Conservation (phyloP, 2,329 filamentous ascomycete genomes). For the Diaporthe citri region DNA sequence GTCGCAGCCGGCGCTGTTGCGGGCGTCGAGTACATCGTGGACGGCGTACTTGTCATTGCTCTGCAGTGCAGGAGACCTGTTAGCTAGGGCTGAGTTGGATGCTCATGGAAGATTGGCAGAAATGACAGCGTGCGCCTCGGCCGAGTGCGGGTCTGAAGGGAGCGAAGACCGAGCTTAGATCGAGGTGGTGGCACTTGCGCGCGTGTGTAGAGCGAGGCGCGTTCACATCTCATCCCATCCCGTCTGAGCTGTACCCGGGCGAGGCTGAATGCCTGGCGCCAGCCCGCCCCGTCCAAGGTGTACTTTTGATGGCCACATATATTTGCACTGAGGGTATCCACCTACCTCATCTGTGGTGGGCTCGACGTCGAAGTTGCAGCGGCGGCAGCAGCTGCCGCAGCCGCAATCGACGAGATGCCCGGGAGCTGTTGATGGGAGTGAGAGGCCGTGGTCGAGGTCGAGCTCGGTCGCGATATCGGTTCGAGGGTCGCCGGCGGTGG, state of each 20-base stretch:
- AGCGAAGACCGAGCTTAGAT: slow-evolving; percentile 10
- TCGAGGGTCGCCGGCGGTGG: slow-evolving; percentile 57
- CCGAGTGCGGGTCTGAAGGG: slow-evolving; percentile 22
- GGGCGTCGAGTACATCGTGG: slow-evolving; percentile 40
- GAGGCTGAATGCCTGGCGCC: background rate
- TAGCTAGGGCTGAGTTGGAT: background rate
- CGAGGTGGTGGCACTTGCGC: background rate
- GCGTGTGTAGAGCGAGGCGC: background rate
- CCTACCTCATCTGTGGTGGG: slow-evolving; percentile 63
- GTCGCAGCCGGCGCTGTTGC: slow-evolving; percentile 56
- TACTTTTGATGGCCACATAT: background rate
- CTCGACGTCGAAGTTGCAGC: slow-evolving; percentile 49
- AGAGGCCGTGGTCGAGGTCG: slow-evolving; percentile 61
- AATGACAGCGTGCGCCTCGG: background rate
- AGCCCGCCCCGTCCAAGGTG: background rate
- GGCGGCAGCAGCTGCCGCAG: slow-evolving; percentile 47
- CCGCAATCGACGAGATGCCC: slow-evolving; percentile 59
- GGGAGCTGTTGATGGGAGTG: slow-evolving; percentile 57
- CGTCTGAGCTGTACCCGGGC: background rate
- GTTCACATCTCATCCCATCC: background rate
- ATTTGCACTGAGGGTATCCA: slow-evolving; percentile 32
- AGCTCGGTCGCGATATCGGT: slow-evolving; percentile 63
- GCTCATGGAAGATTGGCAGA: background rate
- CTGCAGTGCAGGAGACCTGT: slow-evolving; percentile 36
- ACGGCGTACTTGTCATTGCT: slow-evolving; percentile 44